phyloP scores from a whole-genome alignment of 2,329 filamentous ascomycete species.

The Dothiorella sarmentorum region DNA sequence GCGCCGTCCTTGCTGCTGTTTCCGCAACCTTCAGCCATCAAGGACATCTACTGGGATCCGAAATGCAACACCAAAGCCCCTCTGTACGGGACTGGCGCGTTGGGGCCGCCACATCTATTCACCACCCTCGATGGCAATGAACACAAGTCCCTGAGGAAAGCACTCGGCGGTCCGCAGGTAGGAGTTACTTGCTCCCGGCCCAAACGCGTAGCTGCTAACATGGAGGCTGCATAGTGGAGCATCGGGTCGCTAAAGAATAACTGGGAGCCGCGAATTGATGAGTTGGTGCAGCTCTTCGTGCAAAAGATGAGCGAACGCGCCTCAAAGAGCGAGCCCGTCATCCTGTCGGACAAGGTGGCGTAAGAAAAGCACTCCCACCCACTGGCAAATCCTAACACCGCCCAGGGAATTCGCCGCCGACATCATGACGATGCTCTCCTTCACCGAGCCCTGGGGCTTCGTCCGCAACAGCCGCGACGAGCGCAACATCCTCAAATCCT shows the following conservation, averaged over 20 bases:
- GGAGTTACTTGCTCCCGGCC: rapidly evolving
- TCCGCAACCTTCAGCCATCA: conserved; percentile 33
- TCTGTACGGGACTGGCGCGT: conserved; percentile 35
- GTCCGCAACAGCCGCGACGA: conserved; percentile 40
- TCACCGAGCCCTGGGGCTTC: conserved; percentile 38
- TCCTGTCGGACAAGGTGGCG: conserved; percentile 38
- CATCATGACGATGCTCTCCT: conserved; percentile 41
- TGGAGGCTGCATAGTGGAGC: conserved; percentile 27
- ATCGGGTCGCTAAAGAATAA: conserved; percentile 39
- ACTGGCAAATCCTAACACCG: background rate
- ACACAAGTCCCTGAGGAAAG: conserved; percentile 36
- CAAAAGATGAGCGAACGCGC: conserved; percentile 32
- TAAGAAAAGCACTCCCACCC: conserved; percentile 4
- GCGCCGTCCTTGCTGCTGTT: conserved; percentile 39
- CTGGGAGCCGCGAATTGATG: conserved; percentile 40
- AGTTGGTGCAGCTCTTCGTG: conserved; percentile 33
- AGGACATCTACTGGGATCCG: conserved; percentile 41
- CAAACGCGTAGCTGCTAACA: background rate
- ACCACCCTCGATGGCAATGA: conserved; percentile 32
- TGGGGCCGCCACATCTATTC: conserved; percentile 38
- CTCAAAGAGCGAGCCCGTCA: conserved; percentile 24
- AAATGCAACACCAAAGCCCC: conserved; percentile 35
- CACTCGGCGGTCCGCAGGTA: conserved; percentile 28
- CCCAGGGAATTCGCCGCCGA: conserved; percentile 40
- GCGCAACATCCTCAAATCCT: conserved; percentile 34